Base-by-base conservation (phyloP, 805 yeast species). In the Henningerozyma blattae region DNA sequence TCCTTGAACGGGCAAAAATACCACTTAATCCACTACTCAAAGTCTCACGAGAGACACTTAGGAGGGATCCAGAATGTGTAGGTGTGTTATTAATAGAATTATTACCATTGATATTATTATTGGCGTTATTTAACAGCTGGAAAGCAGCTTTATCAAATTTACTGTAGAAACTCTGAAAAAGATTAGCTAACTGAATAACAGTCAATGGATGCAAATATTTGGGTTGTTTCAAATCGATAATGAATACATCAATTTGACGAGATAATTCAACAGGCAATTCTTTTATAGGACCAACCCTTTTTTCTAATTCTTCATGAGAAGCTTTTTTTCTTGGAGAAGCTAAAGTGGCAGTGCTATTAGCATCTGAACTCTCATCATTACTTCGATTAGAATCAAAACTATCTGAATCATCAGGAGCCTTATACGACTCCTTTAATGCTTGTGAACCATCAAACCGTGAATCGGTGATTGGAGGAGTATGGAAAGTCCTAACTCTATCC, bases 1-100 rank as follows among this genome's bases (percentile, higher is more conserved):
- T 54, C 30, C 61, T 46, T 32, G 57, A 52, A 15, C 59, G 41
- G 9, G 53, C 51, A 45, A 56, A 56, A 6, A 56, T 52, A 2
- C 59, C 59, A 34, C 59, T 54, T 27, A 56, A 35, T 1, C 61
- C 61, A 28, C 56, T 52, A 30, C 56, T 54, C 17, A 53, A 36
- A 2, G 52, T 38, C 27, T 55, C 60, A 18, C 50, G 46, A 0
- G 58, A 56, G n/a, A n/a, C n/a, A 26, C 32, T 37, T 15, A 52
- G 34, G 30, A 50, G 47, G 2, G 48, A 33, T 15, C 28, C 34
- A 1, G 34, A 24, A 24, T 24, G n/a, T 12, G 15, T 24, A 4
- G 26, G 10, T 12, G 19, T 20, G 3, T 15, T 15, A 15, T 16
- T 22, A 4, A 14, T 19, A 18, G 17, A 20, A 18, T 18, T 30